These are phyloP conservation scores for Bathelium albidoporum DNA, from an alignment of 495 filamentous ascomycete species.

Conservation along the genomic window DNA sequence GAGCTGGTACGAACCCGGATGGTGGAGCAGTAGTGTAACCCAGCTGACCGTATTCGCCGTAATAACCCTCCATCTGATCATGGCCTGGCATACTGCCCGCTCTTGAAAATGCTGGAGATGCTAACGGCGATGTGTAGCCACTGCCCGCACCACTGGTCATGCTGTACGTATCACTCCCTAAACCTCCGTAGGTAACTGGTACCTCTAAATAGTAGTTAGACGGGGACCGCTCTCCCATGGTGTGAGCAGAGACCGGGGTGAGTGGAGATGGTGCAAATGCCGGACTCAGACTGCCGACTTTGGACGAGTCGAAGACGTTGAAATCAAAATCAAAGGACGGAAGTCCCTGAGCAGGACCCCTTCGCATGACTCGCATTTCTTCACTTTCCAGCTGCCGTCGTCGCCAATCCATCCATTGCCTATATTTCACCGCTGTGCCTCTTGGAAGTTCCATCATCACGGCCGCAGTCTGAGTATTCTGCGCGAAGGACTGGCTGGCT, in stretches of 20 bases:
- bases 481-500: constrained; percentile 18
- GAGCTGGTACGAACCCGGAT: constrained; percentile 4
- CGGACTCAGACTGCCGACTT: constrained; percentile 28
- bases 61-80: background rate
- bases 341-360: constrained; percentile 14
- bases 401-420: constrained; percentile 20
- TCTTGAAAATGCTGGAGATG: background rate
- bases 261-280: constrained; percentile 33
- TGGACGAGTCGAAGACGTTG: constrained; percentile 22
- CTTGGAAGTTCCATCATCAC: constrained; percentile 30
- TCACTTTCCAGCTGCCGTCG: constrained; percentile 19
- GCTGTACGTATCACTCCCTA: background rate
- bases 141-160: background rate
- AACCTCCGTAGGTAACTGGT: background rate
- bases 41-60: background rate
- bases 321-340: constrained; percentile 23
- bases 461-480: constrained; percentile 20
- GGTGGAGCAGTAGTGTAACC: background rate
- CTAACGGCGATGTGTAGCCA: background rate
- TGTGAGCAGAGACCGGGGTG: background rate
- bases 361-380: constrained; percentile 14
- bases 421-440: constrained; percentile 22
- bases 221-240: background rate
- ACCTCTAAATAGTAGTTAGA: background rate
- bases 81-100: background rate